Base-by-base conservation (phyloP, 805 yeast genomes). In the Suhomyces prunicola region DNA sequence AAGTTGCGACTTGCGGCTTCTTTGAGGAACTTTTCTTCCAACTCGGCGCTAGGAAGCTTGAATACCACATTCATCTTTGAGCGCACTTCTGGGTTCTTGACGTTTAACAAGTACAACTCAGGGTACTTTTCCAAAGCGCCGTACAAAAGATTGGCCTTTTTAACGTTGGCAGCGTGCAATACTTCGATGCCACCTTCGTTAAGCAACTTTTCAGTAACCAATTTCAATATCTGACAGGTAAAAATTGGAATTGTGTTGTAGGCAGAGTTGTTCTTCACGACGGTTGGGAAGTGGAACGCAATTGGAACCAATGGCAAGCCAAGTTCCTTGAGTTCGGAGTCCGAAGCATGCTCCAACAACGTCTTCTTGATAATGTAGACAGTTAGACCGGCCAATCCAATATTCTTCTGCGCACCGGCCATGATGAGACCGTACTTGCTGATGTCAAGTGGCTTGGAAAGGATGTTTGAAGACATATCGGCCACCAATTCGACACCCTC, bases 391-490 rank as follows among this genome's bases (percentile, higher is more conserved):
- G 99, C 97, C 65, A 94, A 76, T 51, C 99, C 99, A 66, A 94
- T 90, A 70, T 94, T 94, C 73, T 94, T 94, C 74, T 94, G 99
- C 26, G 98, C 99, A 57, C 99, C 99, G 17, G 97, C 99, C 83
- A 92, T 85, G 56, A 94, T 86, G 26, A 91, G 75, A 49, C 97
- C 98, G 66, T 83, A 93, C 70, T 89, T 86, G 52, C 88, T 75
- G 42, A 94, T 87, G 63, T 93, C 97, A 48, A 94, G 70, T 58
- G 81, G 74, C 60, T 88, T 86, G 22, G 97, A 89, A 59, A 94
- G 77, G 65, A 94, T 87, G 70, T 93, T 90, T 46, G 97, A 92
- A 2, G 97, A 92, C 86, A 93, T 85, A 69, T 94, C 99, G 26
- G 96, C 93, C 13, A 91, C 97, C 54, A 93, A 72, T 69, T 89